Percentiles rank a stretch among this genome's conserved stretches.
Conservation (phyloP, 257 asterid genomes). For the Thymus quinquecostatus region DNA sequence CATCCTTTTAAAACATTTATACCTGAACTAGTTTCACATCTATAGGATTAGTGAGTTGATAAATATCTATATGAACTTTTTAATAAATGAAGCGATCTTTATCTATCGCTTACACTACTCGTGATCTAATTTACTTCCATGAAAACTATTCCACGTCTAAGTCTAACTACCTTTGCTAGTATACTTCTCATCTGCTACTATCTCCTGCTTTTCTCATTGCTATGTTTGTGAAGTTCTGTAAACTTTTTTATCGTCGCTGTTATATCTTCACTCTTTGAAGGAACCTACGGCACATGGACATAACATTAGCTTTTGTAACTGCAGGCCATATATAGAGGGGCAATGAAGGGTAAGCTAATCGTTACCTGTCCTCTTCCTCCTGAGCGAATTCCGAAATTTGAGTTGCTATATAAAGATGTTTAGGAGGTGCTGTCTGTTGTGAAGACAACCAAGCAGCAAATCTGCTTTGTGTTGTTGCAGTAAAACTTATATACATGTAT, state of each 20-base stretch:
- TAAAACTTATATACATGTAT: neutral
- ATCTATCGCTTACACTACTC: too few species aligned
- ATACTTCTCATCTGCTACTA: neutral
- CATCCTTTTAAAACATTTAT: neutral
- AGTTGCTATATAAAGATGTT: conserved; percentile 80
- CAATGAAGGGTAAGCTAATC: conserved; percentile 94
- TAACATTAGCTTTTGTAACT: conserved; percentile 21
- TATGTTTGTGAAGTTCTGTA: conserved; percentile 1
- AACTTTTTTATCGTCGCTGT: conserved; percentile 12
- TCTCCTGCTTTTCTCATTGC: neutral
- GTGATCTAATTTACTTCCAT: neutral
- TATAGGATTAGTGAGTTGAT: neutral
- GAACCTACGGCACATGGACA: neutral
- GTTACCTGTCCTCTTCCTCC: conserved; percentile 88
- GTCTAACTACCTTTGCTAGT: neutral
- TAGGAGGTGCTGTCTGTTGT: conserved; percentile 39
- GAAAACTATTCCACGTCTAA: neutral
- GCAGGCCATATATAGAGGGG: conserved; percentile 94
- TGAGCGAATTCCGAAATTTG: conserved; percentile 79
- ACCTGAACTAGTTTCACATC: neutral
- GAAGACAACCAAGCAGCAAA: neutral
- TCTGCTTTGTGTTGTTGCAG: neutral
- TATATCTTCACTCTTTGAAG: neutral
- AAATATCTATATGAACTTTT: neutral
- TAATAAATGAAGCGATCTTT: neutral